Conservation (phyloP, 106 monocot species). For the Triglochin maritima region DNA sequence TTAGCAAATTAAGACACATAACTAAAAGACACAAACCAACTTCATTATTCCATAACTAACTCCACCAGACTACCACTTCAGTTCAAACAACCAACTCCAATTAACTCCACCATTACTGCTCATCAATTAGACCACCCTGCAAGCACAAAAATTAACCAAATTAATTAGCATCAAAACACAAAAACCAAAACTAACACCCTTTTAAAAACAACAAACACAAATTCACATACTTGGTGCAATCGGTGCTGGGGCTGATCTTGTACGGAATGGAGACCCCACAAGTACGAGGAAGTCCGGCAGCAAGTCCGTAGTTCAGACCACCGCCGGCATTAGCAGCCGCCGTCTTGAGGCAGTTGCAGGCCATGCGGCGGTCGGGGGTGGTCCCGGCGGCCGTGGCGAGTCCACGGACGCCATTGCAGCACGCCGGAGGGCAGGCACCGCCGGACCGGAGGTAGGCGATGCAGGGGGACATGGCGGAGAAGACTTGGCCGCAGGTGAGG, state of each 20-base stretch:
- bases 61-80: too few species aligned
- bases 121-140: background rate
- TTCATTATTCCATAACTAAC: too few species aligned
- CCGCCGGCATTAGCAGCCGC: background rate
- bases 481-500: background rate
- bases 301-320: background rate
- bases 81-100: too few species aligned
- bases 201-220: background rate
- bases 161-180: background rate
- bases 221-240: conserved; percentile 1
- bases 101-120: background rate
- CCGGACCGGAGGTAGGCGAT: conserved; percentile 2
- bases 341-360: conserved; percentile 3
- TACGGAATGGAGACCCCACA: conserved; percentile 3
- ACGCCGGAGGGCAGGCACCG: background rate
- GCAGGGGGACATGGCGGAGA: background rate
- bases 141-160: background rate
- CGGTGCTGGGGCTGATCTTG: conserved; percentile 1
- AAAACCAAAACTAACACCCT: background rate
- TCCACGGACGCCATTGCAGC: background rate
- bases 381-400: background rate
- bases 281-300: background rate
- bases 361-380: background rate
- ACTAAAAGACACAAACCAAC: too few species aligned
- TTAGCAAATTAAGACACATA: too few species aligned